Percentiles rank a stretch among this genome's conserved stretches.
Conservation (phyloP, 495 filamentous ascomycete genomes). For the Talaromyces proteolyticus region DNA sequence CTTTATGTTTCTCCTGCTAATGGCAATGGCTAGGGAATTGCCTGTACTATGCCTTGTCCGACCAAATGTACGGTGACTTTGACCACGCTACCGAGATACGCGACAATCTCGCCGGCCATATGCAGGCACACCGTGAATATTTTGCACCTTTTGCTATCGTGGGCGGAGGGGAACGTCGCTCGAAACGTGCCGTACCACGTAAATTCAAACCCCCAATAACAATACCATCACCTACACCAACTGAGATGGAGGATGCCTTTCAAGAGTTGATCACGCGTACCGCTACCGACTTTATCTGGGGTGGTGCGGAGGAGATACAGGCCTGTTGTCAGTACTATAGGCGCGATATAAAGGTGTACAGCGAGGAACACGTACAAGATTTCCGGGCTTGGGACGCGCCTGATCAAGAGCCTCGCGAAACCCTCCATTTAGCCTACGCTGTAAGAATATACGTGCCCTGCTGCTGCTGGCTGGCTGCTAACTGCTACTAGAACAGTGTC, state of each 20-base stretch:
- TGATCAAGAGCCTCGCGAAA: constrained; percentile 32
- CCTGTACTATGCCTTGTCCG: constrained; percentile 71
- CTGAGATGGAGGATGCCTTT: constrained; percentile 58
- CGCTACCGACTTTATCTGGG: constrained; percentile 58
- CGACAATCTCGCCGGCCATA: constrained; percentile 53
- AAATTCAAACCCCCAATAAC: constrained; percentile 41
- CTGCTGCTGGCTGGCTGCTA: neutral
- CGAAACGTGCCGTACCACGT: constrained; percentile 37
- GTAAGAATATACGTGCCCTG: constrained; percentile 37
- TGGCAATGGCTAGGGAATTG: constrained; percentile 52
- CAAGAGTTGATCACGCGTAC: constrained; percentile 56
- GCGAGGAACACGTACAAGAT: constrained; percentile 35
- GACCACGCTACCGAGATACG: constrained; percentile 54
- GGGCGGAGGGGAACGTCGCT: constrained; percentile 53
- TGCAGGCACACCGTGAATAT: constrained; percentile 51
- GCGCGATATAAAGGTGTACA: constrained; percentile 60
- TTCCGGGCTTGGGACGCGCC: constrained; percentile 43
- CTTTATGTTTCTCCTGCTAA: neutral
- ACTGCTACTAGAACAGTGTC: constrained; percentile 49
- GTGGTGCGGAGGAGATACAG: constrained; percentile 65
- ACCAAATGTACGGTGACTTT: constrained; percentile 66
- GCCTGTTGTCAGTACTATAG: constrained; percentile 61
- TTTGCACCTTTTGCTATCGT: constrained; percentile 65
- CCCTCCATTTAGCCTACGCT: constrained; percentile 65
- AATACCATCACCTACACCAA: constrained; percentile 40